Evolutionary conservation across 108 stramenopile species (phyloP).

Genomic region (Ochromonas danica): DNA sequence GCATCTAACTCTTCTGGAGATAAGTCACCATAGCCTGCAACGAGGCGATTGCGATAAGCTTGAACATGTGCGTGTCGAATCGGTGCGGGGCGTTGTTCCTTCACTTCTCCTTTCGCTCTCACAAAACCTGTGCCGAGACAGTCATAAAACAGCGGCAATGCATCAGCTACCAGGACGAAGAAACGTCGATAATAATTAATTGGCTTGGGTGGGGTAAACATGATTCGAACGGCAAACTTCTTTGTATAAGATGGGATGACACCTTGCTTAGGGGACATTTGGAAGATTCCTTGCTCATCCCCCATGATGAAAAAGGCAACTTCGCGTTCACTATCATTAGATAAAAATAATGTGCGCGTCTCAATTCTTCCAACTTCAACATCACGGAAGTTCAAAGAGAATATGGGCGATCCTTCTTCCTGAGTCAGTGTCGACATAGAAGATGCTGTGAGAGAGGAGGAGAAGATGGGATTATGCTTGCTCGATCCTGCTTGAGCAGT

Average conservation of each 20-base stretch:
- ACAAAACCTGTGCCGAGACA: conserved; percentile 58
- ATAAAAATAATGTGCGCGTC: conserved; percentile 37
- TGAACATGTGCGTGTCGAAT: conserved; percentile 63
- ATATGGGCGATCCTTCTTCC: conserved; percentile 14
- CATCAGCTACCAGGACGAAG: conserved; percentile 55
- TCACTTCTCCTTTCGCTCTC: conserved; percentile 55
- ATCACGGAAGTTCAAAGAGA: conserved; percentile 59
- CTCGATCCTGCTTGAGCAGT: background rate
- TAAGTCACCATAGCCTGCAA: conserved; percentile 25
- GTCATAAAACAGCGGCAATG: conserved; percentile 57
- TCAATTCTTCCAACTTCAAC: conserved; percentile 23
- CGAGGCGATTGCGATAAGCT: conserved; percentile 46
- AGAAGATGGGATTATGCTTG: conserved; percentile 49
- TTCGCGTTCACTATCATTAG: conserved; percentile 35
- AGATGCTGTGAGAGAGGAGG: conserved; percentile 39
- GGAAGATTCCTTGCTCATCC: conserved; percentile 54
- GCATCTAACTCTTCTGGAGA: conserved; percentile 36
- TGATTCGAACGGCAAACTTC: conserved; percentile 43
- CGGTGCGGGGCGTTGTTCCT: conserved; percentile 63
- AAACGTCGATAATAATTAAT: conserved; percentile 64
- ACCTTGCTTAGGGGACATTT: conserved; percentile 48
- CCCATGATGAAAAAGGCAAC: conserved; percentile 35
- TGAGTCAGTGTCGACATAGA: background rate
- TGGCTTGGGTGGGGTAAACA: conserved; percentile 48
- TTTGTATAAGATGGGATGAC: conserved; percentile 55